Conservation (phyloP, 163 green algal genomes). For the Scenedesmus sp. region DNA sequence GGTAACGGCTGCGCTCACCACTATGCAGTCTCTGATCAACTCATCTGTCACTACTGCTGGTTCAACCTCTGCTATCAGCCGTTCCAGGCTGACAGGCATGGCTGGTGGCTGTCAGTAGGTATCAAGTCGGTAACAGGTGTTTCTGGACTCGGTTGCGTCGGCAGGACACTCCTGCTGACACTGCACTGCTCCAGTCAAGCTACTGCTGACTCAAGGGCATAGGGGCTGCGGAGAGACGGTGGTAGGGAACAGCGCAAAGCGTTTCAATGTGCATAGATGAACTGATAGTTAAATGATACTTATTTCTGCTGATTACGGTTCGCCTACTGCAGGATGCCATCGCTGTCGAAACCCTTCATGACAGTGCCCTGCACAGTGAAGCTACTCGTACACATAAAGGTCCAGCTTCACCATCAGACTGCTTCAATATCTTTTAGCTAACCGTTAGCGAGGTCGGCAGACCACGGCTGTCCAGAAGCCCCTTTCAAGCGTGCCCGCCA, state of each 20-base stretch:
- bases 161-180: background rate
- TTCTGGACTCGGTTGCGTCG: no score
- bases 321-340: no score
- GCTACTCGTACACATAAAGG: no score
- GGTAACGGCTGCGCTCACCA: slow-evolving; percentile 52
- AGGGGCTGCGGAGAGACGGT: no score
- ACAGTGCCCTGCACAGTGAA: no score
- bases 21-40: slow-evolving; percentile 75
- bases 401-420: no score
- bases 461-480: background rate
- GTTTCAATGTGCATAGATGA: no score
- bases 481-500: background rate
- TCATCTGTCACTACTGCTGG: slow-evolving; percentile 76
- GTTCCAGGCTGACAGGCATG: slow-evolving; percentile 68
- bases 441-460: background rate
- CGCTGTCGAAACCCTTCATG: no score
- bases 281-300: background rate
- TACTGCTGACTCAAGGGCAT: background rate
- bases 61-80: slow-evolving; percentile 74
- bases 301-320: no score
- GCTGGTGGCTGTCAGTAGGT: background rate
- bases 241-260: no score
- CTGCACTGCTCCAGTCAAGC: background rate
- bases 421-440: background rate
- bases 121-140: no score